These are phyloP conservation scores for Suillus luteus DNA, from an alignment of 768 basidiomycete genomes.

Conservation along the genomic window DNA sequence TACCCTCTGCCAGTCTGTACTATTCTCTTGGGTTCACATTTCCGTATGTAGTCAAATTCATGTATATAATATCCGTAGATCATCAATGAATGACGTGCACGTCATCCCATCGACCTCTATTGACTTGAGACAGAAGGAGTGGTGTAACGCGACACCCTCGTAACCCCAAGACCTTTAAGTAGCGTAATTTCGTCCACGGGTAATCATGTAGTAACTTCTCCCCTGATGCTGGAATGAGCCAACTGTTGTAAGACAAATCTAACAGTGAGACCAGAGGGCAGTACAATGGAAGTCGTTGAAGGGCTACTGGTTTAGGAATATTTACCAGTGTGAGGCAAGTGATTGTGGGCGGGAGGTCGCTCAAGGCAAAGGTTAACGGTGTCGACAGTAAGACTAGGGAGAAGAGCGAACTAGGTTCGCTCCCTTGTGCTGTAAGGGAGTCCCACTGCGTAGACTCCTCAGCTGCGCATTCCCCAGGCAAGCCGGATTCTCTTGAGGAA, in stretches of 20 bases:
- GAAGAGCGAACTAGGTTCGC: conserved; percentile 40
- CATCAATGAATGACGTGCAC: conserved; percentile 45
- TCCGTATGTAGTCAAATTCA: conserved; percentile 17
- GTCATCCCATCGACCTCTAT: conserved; percentile 67
- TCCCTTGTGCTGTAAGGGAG: conserved; percentile 23
- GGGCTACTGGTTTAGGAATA: conserved; percentile 46
- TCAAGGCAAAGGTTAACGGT: conserved; percentile 44
- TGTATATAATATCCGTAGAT: conserved; percentile 25
- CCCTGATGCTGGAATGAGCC: conserved; percentile 36
- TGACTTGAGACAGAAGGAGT: conserved; percentile 48
- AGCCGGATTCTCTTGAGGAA: neutral
- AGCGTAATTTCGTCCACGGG: conserved; percentile 59
- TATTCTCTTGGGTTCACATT: conserved; percentile 17
- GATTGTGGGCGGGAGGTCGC: conserved; percentile 60
- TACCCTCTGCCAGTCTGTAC: conserved; percentile 16
- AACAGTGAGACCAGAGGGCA: conserved; percentile 65
- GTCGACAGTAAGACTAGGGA: conserved; percentile 55
- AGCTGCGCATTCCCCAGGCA: conserved; percentile 2
- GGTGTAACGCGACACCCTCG: conserved; percentile 51
- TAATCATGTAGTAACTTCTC: conserved; percentile 47
- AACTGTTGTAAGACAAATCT: conserved; percentile 68
- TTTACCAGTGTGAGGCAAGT: conserved; percentile 62
- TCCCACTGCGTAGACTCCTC: conserved; percentile 43
- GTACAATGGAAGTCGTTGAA: conserved; percentile 57
- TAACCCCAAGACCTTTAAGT: conserved; percentile 56